Base-by-base conservation (phyloP, 2,329 filamentous ascomycete species). In the Colletotrichum musae region DNA sequence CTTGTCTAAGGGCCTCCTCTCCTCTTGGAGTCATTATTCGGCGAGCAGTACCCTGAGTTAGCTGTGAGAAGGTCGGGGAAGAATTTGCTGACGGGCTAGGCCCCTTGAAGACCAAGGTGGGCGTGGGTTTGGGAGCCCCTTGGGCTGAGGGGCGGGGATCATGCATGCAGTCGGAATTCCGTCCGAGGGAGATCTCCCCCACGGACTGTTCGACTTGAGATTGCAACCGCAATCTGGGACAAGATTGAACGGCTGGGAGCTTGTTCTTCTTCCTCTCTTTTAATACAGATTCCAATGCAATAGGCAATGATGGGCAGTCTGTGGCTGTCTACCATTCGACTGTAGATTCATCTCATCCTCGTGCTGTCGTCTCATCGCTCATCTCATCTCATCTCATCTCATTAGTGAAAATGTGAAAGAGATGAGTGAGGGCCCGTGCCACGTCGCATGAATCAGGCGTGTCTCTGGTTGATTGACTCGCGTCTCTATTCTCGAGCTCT, bases 401-500 rank as follows among this genome's bases (percentile, higher is more conserved):
- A 36, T 43, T 4, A 6, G 13, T 43, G 5, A 43, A 43, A 15
- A 6, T 15, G 10, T 15, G 41, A 32, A 47, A 1, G 10, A 58
- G 15, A 15, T 41, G 54, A 54, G 61, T 69, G 24, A 64, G 36
- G 61, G 66, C 24, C 66, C 66, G 61, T 65, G 61, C 61, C n/a
- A 6, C 24, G 39, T 47, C 18, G 61, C 66, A 69, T 65, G 66
- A 69, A 65, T 50, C n/a, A 21, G 57, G 21, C 50, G 28, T 32
- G 63, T 65, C 48, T 36, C 39, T 48, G 47, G 39, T 56, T 43
- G 51, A 67, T 48, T 66, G 64, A 60, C 58, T 52, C 24, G 41
- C 41, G 16, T 26, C 53, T 65, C 54, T 65, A 58, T 68, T 13
- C 47, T 24, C 47, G n/a, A 24, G 45, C 16, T n/a, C 13, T 18